These are phyloP conservation scores for Macrolepiota dolichaula DNA, from an alignment of 768 basidiomycete genomes.

Conservation along the genomic window DNA sequence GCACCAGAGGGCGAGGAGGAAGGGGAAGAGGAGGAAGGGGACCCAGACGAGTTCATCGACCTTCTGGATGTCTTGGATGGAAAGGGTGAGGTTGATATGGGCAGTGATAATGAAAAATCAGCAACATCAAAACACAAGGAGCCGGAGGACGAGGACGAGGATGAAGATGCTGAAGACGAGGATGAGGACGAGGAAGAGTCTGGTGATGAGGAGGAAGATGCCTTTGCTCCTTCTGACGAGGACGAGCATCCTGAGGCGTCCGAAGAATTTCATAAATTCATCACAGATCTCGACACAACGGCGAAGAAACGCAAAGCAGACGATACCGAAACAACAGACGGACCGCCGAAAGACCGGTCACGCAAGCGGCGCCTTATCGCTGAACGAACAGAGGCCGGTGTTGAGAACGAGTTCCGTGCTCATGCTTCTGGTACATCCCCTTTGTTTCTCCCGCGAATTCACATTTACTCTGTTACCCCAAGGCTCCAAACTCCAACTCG, in stretches of 20 bases:
- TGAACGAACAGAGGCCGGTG: conserved; percentile 76
- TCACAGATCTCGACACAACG: conserved; percentile 59
- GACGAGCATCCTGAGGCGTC: conserved; percentile 52
- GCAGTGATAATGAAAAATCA: conserved; percentile 32
- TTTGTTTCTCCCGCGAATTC: neutral
- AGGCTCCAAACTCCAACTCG: conserved; percentile 62
- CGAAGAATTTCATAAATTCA: conserved; percentile 67
- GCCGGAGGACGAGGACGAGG: conserved; percentile 11
- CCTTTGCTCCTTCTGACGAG: conserved; percentile 45
- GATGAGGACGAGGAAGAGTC: conserved; percentile 26
- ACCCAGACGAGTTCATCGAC: conserved; percentile 58
- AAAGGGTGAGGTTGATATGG: conserved; percentile 44
- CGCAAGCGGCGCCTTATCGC: conserved; percentile 60
- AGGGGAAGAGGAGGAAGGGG: conserved; percentile 45
- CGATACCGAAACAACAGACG: conserved; percentile 18
- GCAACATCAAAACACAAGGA: conserved; percentile 21
- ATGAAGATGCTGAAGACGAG: conserved; percentile 2
- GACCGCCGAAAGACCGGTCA: conserved; percentile 20
- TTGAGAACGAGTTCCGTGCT: conserved; percentile 78
- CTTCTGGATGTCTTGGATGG: conserved; percentile 67
- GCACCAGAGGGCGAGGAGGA: conserved; percentile 35
- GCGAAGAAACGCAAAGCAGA: conserved; percentile 70
- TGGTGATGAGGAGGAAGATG: conserved; percentile 31
- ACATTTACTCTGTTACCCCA: conserved; percentile 1
- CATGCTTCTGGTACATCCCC: conserved; percentile 41